Conservation (phyloP, 805 yeast genomes). For the Spathaspora boniae region DNA sequence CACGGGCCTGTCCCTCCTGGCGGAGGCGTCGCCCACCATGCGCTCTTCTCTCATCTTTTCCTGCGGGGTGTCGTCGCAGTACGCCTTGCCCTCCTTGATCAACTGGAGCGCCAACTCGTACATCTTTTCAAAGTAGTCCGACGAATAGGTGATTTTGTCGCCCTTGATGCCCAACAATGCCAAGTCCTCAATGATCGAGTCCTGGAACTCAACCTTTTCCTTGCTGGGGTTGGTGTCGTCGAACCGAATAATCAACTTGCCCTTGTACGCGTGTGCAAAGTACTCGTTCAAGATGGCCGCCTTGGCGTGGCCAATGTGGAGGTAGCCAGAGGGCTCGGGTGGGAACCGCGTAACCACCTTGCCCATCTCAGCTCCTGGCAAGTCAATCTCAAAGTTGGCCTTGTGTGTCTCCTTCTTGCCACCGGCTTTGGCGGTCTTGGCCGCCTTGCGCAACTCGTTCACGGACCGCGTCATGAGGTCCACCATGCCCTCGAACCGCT, state of each 20-base stretch:
- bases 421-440: constrained; percentile 40
- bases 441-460: constrained; percentile 65
- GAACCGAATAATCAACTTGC: constrained; percentile 93
- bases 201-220: constrained; percentile 93
- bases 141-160: constrained; percentile 82
- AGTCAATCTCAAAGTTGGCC: constrained; percentile 92
- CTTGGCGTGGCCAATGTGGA: constrained; percentile 98
- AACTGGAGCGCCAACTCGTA: constrained; percentile 78
- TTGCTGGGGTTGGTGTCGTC: constrained; percentile 98
- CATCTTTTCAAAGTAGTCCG: constrained; percentile 91
- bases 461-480: constrained; percentile 66
- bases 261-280: constrained; percentile 93
- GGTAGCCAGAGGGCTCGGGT: constrained; percentile 98
- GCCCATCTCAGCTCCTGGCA: constrained; percentile 88
- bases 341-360: constrained; percentile 98
- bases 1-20: constrained; percentile 86
- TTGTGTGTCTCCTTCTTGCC: constrained; percentile 85
- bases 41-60: constrained; percentile 98
- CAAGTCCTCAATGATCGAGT: constrained; percentile 90
- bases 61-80: constrained; percentile 93
- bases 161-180: constrained; percentile 89
- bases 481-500: constrained; percentile 65
- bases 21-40: constrained; percentile 93
- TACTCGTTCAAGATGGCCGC: constrained; percentile 96
- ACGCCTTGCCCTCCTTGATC: constrained; percentile 95